Conservation (phyloP, 176 grass and related monocot species). For the Alopecurus myosuroides region DNA sequence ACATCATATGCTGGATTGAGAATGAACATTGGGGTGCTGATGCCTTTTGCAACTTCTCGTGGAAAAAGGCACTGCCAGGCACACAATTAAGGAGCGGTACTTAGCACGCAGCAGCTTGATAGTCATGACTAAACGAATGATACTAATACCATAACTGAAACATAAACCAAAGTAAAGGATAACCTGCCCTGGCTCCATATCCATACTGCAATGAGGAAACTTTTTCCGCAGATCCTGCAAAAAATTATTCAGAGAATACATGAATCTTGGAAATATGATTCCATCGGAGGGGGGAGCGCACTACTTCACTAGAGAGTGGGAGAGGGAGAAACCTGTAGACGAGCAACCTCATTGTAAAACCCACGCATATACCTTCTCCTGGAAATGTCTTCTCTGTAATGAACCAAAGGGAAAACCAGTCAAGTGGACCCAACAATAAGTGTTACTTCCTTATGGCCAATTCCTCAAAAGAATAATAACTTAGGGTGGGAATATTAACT, state of each 20-base stretch:
- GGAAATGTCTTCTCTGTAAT: slow-evolving; percentile 72
- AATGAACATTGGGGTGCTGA: slow-evolving; percentile 72
- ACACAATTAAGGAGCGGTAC: background rate
- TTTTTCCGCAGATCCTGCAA: slow-evolving; percentile 55
- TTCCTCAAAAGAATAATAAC: background rate
- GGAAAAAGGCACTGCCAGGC: slow-evolving; percentile 61
- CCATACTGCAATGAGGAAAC: slow-evolving; percentile 39
- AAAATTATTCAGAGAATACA: slow-evolving; percentile 3
- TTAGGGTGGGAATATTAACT: background rate
- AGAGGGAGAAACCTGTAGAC: slow-evolving; percentile 52
- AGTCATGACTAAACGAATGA: background rate
- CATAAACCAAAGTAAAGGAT: background rate
- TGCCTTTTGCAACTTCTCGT: slow-evolving; percentile 63
- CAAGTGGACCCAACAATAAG: background rate
- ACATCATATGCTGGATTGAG: slow-evolving; percentile 84
- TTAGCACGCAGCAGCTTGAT: slow-evolving; percentile 13
- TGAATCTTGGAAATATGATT: background rate
- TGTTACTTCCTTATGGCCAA: background rate
- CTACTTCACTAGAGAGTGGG: accelerated
- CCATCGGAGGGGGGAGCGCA: background rate
- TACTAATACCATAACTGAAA: background rate
- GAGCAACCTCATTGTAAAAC: slow-evolving; percentile 65
- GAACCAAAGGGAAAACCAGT: background rate
- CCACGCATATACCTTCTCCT: slow-evolving; percentile 54
- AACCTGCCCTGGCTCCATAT: slow-evolving; percentile 53